phyloP scores from a whole-genome alignment of 2,329 filamentous ascomycete genomes.

The Dactylonectria macrodidyma region DNA sequence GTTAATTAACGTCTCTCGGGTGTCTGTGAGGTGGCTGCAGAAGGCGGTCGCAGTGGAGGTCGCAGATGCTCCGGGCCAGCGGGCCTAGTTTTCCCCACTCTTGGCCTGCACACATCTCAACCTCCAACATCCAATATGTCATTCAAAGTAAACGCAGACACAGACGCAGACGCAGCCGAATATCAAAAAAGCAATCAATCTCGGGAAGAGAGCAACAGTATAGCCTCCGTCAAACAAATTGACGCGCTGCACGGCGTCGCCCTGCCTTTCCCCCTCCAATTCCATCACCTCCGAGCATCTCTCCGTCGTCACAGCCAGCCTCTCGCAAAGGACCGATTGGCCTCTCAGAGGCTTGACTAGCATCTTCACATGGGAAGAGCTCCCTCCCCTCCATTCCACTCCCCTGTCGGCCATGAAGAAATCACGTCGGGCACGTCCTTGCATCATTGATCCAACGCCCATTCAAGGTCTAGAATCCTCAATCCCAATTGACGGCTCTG shows the following conservation, averaged over 20 bases:
- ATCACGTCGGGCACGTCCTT: not conserved
- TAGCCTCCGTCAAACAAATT: not conserved
- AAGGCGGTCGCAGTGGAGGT: constrained; percentile 7
- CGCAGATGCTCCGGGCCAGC: constrained; percentile 30
- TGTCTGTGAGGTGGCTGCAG: constrained; percentile 17
- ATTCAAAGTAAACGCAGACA: constrained; percentile 13
- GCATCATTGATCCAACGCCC: not conserved
- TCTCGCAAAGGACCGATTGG: constrained; percentile 29
- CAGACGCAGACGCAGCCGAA: constrained; percentile 9
- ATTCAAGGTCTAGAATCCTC: not conserved
- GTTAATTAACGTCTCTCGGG: constrained; percentile 26
- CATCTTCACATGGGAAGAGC: constrained; percentile 10
- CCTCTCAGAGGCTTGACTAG: not conserved
- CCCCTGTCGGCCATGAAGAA: constrained; percentile 2
- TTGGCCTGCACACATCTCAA: constrained; percentile 26
- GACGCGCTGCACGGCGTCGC: not conserved
- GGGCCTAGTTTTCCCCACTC: constrained; percentile 24
- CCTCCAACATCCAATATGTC: constrained; percentile 24
- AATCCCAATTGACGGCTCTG: constrained; percentile 8
- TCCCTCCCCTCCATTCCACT: not conserved
- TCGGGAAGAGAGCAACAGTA: not conserved
- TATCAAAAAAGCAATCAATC: constrained; percentile 23
- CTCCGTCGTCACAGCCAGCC: constrained; percentile 14
- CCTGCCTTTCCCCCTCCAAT: constrained; percentile 1
- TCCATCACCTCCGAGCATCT: constrained; percentile 13